Percentiles rank a stretch among this genome's conserved stretches.
phyloP scores from a whole-genome alignment of 306 rosid species.

The Vicia faba region DNA sequence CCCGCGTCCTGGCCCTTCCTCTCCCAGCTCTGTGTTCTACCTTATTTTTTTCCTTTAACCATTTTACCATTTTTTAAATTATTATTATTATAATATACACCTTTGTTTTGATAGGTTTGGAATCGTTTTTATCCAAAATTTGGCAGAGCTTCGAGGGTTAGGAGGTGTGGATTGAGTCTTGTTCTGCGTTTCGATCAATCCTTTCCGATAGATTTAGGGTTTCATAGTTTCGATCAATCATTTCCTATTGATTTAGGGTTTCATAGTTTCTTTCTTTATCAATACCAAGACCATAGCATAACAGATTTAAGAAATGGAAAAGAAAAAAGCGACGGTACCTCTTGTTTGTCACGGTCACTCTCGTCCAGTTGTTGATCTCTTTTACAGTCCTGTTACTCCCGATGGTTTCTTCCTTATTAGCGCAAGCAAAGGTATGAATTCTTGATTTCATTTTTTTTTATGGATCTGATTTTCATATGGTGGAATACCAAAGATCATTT shows the following conservation, averaged over 20 bases:
- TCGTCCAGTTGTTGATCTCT: slow-evolving; percentile 93
- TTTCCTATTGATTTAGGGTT: slow-evolving; percentile 42
- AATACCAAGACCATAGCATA: background rate
- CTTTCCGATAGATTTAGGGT: slow-evolving; percentile 42
- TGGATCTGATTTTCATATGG: slow-evolving; percentile 3
- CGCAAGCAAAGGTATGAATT: slow-evolving; percentile 87
- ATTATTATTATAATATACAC: background rate
- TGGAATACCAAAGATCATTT: background rate
- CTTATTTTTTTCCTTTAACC: background rate
- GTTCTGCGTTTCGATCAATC: background rate
- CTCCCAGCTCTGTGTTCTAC: slow-evolving; percentile 37
- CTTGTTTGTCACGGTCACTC: slow-evolving; percentile 93
- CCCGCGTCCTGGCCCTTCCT: slow-evolving; percentile 35
- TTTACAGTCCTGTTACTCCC: slow-evolving; percentile 84
- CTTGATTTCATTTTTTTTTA: background rate
- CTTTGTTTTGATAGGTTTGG: slow-evolving; percentile 11
- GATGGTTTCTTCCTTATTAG: slow-evolving; percentile 95
- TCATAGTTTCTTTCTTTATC: background rate
- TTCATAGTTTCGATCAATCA: background rate
- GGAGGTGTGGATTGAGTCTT: slow-evolving; percentile 64
- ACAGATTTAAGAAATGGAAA: slow-evolving; percentile 56
- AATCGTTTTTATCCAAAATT: slow-evolving; percentile 28
- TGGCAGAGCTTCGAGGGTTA: slow-evolving; percentile 68
- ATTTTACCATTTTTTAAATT: background rate
- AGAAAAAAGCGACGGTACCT: slow-evolving; percentile 75